phyloP scores from a whole-genome alignment of 1,284 basidiomycete species.

The Calocybe gambosa region DNA sequence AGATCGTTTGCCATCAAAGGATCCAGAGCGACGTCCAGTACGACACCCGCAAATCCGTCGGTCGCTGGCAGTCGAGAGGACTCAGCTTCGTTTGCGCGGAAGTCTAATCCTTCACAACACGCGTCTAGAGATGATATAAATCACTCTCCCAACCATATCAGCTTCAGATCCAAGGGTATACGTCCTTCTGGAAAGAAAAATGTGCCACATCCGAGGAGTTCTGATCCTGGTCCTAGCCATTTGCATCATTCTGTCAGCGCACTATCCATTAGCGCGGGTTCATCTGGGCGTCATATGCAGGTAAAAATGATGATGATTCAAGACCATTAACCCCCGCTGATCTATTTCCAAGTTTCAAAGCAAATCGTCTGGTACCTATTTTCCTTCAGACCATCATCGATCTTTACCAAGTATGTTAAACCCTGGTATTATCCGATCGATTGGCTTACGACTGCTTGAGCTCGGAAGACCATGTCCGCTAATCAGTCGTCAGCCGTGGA shows the following conservation, averaged over 20 bases:
- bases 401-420: constrained; percentile 7
- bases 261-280: neutral
- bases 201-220: constrained; percentile 4
- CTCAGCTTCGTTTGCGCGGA: constrained; percentile 6
- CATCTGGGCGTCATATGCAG: neutral
- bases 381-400: constrained; percentile 5
- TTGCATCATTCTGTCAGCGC: neutral
- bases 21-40: neutral
- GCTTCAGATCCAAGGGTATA: neutral
- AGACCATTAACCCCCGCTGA: neutral
- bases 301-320: neutral
- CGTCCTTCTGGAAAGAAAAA: constrained; percentile 1
- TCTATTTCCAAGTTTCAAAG: neutral
- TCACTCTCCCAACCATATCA: neutral
- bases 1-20: neutral
- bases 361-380: neutral
- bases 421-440: neutral
- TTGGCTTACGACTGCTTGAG: constrained; percentile 3
- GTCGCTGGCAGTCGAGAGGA: constrained; percentile 4
- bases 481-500: constrained; percentile 3
- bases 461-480: constrained; percentile 5
- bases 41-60: constrained; percentile 2
- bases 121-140: constrained; percentile 1
- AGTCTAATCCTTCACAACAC: constrained; percentile 6
- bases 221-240: neutral